A percentile compares a stretch with the other conserved stretches of the same genome.
Conservation (phyloP, 108 stramenopile species). For the Pseudonitzschia delicatissima region DNA sequence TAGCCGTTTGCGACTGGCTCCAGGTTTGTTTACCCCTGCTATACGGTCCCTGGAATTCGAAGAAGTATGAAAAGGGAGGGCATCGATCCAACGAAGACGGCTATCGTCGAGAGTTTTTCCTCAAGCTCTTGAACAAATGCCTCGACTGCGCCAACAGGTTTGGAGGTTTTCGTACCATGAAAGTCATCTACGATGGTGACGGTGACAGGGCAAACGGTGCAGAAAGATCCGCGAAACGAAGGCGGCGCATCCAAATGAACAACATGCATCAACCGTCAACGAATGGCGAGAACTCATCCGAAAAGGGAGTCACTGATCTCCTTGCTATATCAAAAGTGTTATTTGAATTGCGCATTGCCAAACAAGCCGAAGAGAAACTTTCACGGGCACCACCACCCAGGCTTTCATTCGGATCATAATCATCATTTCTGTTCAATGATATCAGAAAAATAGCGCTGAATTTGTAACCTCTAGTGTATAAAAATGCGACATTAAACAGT, state of each 20-base stretch:
- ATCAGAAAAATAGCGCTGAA: no score
- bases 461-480: no score
- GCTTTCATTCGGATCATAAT: slow-evolving; percentile 52
- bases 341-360: slow-evolving; percentile 41
- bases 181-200: slow-evolving; percentile 20
- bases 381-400: slow-evolving; percentile 61
- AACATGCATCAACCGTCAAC: background rate
- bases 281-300: background rate
- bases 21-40: slow-evolving; percentile 49
- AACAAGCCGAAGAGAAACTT: slow-evolving; percentile 49
- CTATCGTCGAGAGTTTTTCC: slow-evolving; percentile 61
- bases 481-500: no score
- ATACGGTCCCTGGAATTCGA: slow-evolving; percentile 67
- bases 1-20: slow-evolving; percentile 79
- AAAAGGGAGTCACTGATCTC: slow-evolving; percentile 17
- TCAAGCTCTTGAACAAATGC: slow-evolving; percentile 61
- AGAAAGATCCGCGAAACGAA: background rate
- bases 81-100: slow-evolving; percentile 69
- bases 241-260: background rate
- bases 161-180: slow-evolving; percentile 14
- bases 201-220: background rate
- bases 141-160: slow-evolving; percentile 58
- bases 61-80: slow-evolving; percentile 67
- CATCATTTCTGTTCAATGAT: no score
- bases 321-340: slow-evolving; percentile 51